phyloP scores from a whole-genome alignment of 495 filamentous ascomycete species.

The Podospora conica region DNA sequence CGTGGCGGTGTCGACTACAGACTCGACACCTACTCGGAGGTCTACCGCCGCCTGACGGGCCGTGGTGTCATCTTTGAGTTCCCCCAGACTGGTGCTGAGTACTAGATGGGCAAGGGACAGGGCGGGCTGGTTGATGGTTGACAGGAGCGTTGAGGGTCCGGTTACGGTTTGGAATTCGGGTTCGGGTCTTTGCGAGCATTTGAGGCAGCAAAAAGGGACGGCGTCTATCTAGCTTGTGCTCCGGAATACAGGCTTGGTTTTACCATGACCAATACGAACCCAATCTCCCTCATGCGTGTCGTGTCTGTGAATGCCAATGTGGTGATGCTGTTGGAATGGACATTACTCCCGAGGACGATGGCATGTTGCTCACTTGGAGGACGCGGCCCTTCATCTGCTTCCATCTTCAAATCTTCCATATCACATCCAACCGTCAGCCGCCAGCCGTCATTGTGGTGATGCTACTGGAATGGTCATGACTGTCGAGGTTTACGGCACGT shows the following conservation, averaged over 20 bases:
- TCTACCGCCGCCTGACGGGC: conserved; percentile 93
- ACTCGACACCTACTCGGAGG: conserved; percentile 97
- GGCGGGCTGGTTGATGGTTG: conserved; percentile 20
- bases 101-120: conserved; percentile 47
- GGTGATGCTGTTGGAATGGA: no score
- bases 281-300: background rate
- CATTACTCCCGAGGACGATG: background rate
- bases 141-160: conserved; percentile 21
- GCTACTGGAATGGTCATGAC: no score
- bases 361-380: background rate
- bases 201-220: conserved; percentile 32
- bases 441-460: background rate
- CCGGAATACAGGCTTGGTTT: conserved; percentile 28
- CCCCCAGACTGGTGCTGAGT: conserved; percentile 76
- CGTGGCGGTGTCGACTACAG: conserved; percentile 95
- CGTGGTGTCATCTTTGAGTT: conserved; percentile 95
- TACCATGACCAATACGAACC: conserved; percentile 11
- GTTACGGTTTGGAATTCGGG: conserved; percentile 30
- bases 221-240: conserved; percentile 36
- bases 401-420: background rate
- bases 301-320: background rate
- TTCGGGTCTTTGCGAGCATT: conserved; percentile 27
- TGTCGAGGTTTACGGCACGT: background rate
- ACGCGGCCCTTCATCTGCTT: background rate
- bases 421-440: background rate